Evolutionary conservation across 1,284 basidiomycete genomes (phyloP).

Genomic region (Ceraceosorus bombacis): DNA sequence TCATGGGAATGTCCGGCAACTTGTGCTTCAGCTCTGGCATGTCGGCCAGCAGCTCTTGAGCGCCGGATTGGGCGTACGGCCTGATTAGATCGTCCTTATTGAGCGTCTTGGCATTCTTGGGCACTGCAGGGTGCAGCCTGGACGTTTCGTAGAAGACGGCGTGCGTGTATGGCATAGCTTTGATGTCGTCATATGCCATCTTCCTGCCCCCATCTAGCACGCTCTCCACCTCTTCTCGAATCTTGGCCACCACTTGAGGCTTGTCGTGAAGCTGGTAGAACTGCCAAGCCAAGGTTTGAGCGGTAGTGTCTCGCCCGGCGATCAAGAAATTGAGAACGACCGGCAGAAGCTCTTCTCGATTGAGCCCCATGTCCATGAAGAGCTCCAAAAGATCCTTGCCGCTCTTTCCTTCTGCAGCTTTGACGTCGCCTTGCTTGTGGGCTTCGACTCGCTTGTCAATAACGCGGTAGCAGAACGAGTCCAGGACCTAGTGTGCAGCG

Average conservation of each 20-base stretch:
- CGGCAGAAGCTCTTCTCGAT: slow-evolving; percentile 30
- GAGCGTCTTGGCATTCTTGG: slow-evolving; percentile 34
- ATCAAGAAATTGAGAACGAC: slow-evolving; percentile 41
- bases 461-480: slow-evolving; percentile 5
- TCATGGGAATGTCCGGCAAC: slow-evolving; percentile 19
- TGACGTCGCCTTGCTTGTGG: slow-evolving; percentile 3
- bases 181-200: slow-evolving; percentile 28
- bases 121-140: slow-evolving; percentile 31
- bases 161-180: slow-evolving; percentile 31
- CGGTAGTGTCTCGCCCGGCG: slow-evolving; percentile 35
- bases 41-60: slow-evolving; percentile 24
- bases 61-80: slow-evolving; percentile 23
- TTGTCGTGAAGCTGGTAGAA: slow-evolving; percentile 30
- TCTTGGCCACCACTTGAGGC: slow-evolving; percentile 25
- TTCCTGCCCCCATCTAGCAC: slow-evolving; percentile 19
- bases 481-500: not conserved
- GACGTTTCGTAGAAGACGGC: slow-evolving; percentile 31
- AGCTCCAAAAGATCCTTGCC: slow-evolving; percentile 38
- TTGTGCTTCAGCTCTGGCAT: slow-evolving; percentile 4
- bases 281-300: slow-evolving; percentile 32
- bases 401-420: slow-evolving; percentile 14
- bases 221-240: slow-evolving; percentile 22
- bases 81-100: slow-evolving; percentile 32
- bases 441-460: slow-evolving; percentile 11
- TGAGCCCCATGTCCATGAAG: slow-evolving; percentile 33